Percentiles rank a stretch among this genome's conserved stretches.
Evolutionary conservation across 2,329 filamentous ascomycete species (phyloP).

Genomic region (Claviceps lovelessii): DNA sequence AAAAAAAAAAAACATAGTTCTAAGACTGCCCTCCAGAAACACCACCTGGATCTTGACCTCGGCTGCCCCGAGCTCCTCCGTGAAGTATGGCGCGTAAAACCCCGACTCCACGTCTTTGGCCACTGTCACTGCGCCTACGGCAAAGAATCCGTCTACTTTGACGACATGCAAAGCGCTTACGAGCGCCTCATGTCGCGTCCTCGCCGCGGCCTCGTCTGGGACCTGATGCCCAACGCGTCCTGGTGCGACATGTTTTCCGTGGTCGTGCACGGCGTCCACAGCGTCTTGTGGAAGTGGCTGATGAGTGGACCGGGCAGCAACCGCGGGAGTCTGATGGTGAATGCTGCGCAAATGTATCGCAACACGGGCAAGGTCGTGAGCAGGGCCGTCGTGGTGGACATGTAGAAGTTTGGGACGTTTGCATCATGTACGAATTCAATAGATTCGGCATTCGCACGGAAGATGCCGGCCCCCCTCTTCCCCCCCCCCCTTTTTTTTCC

Average conservation of each 20-base stretch:
- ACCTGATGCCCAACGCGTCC: conserved; percentile 29
- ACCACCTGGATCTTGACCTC: conserved; percentile 54
- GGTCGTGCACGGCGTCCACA: conserved; percentile 29
- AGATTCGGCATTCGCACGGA: not conserved
- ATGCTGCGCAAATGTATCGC: conserved; percentile 41
- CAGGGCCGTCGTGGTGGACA: conserved; percentile 22
- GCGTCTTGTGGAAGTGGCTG: conserved; percentile 40
- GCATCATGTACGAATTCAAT: not conserved
- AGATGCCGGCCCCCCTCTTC: not conserved
- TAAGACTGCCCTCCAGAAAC: conserved; percentile 26
- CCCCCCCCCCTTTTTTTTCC: too few species aligned
- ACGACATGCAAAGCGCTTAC: conserved; percentile 56
- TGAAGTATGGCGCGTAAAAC: conserved; percentile 62
- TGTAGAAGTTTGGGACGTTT: conserved; percentile 6
- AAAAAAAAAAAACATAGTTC: not conserved
- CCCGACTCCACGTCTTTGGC: conserved; percentile 67
- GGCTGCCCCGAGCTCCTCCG: conserved; percentile 57
- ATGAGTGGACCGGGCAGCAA: conserved; percentile 39
- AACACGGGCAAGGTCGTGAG: conserved; percentile 35
- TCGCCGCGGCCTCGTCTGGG: conserved; percentile 27
- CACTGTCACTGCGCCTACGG: conserved; percentile 71
- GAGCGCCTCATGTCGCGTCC: conserved; percentile 44
- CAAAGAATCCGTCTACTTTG: conserved; percentile 56
- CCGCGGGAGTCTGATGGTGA: conserved; percentile 38
- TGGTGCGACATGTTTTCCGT: conserved; percentile 35